Conservation (phyloP, 495 filamentous ascomycete species). For the Talaromyces ruber region DNA sequence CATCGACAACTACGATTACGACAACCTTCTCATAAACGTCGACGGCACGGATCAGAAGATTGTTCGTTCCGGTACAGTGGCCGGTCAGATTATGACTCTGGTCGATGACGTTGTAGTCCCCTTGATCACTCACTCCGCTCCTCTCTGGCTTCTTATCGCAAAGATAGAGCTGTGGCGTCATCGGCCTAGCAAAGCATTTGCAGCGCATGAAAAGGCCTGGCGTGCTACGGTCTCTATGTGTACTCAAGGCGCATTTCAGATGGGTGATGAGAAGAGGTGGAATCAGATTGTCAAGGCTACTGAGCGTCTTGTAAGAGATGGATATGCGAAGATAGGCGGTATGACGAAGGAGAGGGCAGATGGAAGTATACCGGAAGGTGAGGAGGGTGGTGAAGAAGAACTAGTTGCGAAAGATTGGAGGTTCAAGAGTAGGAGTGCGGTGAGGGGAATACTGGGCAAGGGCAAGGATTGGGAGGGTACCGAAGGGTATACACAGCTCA, state of each 20-base stretch:
- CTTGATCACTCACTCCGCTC: conserved; percentile 69
- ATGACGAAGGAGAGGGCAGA: conserved; percentile 28
- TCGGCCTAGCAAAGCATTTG: conserved; percentile 61
- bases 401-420: conserved; percentile 58
- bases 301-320: conserved; percentile 36
- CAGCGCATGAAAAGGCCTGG: conserved; percentile 85
- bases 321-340: conserved; percentile 38
- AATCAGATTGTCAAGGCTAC: conserved; percentile 39
- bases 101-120: conserved; percentile 65
- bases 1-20: conserved; percentile 40
- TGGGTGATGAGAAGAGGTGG: conserved; percentile 41
- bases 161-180: conserved; percentile 62
- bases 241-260: conserved; percentile 37
- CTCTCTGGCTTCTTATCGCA: conserved; percentile 67
- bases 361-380: conserved; percentile 3
- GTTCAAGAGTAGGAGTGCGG: conserved; percentile 77
- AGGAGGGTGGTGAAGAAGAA: conserved; percentile 21
- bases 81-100: conserved; percentile 56
- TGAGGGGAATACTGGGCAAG: conserved; percentile 71
- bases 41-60: conserved; percentile 11
- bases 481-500: conserved; percentile 58
- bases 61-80: conserved; percentile 34
- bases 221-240: conserved; percentile 50
- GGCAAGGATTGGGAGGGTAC: conserved; percentile 82
- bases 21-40: conserved; percentile 20